Base-by-base conservation (phyloP, 192 early-diverging fungal species). In the Backusella parvicylindrica region DNA sequence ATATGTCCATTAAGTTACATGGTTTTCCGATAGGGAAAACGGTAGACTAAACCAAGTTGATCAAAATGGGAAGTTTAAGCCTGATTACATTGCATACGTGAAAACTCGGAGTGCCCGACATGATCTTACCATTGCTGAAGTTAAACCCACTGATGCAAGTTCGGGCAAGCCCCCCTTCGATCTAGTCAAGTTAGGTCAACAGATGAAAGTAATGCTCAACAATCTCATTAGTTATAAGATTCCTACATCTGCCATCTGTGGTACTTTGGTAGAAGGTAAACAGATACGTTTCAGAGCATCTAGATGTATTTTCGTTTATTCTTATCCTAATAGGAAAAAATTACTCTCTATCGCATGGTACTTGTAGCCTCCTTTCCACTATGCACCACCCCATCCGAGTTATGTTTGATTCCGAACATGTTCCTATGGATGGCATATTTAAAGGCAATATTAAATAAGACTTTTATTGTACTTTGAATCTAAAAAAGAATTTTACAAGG, bases 1-100 rank as follows among this genome's bases (percentile, higher is more conserved):
- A 8, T 64, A 64, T 64, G 63, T 30, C 63, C 30, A 64, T 64
- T 31, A 64, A 64, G 63, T 64, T 30, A 64, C 30, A 64, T 64
- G 30, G 30, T 31, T 64, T 3, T 31, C 63, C 12, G 8, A 26
- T 31, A 64, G 23, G 63, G 23, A 8, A 30, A 64, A 64, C 30
- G 63, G 63, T 5, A 64, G 63, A 64, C 63, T 64, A 21, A 64
- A 64, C 30, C 63, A 21, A 64, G n/a, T 64, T 30, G 30, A 64
- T 64, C n/a, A 64, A 6, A 31, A 28, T 64, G 12, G 23, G 30
- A 64, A 65, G 30, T 65, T 65, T 65, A 65, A 65, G 30, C 64
- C 64, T 65, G 7, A 65, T 32, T 65, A 33, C 8, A 65, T 65
- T 65, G 31, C 64, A 65, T 65, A 33, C 64, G 7, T 65, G 26